A percentile compares a stretch with the other conserved stretches of the same genome.
Evolutionary conservation across 495 filamentous ascomycete species (phyloP).

Genomic region (Xylaria bambusicola): DNA sequence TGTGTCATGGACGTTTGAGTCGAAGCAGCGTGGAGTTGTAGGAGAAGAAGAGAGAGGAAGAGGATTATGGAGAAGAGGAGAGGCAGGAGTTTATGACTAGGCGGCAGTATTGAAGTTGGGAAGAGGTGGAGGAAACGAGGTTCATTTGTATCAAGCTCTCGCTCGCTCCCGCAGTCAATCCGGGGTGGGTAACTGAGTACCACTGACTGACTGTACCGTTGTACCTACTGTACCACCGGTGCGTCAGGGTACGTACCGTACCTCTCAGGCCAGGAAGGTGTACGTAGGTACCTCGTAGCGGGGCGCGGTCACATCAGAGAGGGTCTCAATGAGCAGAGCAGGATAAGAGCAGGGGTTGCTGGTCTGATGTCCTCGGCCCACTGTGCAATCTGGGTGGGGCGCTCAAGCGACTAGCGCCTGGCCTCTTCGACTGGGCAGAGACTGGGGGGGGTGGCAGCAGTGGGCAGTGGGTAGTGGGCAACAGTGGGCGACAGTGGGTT

Average conservation of each 20-base stretch:
- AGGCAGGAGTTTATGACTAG: slow-evolving; percentile 27
- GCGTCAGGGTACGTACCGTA: slow-evolving; percentile 26
- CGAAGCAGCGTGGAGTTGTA: neutral
- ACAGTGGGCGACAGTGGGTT: no score
- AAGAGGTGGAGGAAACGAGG: slow-evolving; percentile 37
- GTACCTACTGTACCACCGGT: no score
- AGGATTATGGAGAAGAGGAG: slow-evolving; percentile 21
- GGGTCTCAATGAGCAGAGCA: slow-evolving; percentile 34
- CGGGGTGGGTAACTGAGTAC: slow-evolving; percentile 12
- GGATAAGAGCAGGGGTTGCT: slow-evolving; percentile 27
- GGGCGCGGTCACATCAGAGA: slow-evolving; percentile 34
- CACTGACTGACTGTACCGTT: no score
- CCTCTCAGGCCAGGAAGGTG: slow-evolving; percentile 22
- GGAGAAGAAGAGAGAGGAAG: slow-evolving; percentile 17
- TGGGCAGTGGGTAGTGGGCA: neutral
- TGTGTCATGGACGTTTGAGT: neutral
- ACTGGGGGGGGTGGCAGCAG: neutral
- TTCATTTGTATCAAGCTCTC: slow-evolving; percentile 40
- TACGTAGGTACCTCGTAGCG: no score
- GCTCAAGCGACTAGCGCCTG: slow-evolving; percentile 15
- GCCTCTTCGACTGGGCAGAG: neutral
- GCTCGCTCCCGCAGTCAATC: slow-evolving; percentile 22
- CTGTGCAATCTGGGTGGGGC: slow-evolving; percentile 28
- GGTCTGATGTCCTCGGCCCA: slow-evolving; percentile 29
- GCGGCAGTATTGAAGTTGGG: slow-evolving; percentile 27